Conservation (phyloP, 345 rosid species). For the Hibiscus tridactylites region DNA sequence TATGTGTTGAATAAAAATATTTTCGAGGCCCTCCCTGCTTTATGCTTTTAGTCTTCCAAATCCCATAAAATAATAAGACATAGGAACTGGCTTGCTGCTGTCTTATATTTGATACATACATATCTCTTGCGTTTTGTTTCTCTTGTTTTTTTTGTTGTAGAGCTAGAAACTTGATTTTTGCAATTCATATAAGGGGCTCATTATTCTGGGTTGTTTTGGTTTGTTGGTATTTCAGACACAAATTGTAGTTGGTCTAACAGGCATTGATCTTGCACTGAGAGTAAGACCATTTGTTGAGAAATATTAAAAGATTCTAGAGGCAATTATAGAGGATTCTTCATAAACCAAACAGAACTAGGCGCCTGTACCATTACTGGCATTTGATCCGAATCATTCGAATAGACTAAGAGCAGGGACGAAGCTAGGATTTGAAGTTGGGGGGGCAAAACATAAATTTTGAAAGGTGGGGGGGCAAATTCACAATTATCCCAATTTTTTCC, state of each 20-base stretch:
- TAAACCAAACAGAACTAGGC: slow-evolving; percentile 25
- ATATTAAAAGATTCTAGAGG: slow-evolving; percentile 28
- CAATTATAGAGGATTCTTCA: slow-evolving; percentile 23
- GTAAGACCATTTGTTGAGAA: slow-evolving; percentile 19
- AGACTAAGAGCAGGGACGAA: slow-evolving; percentile 57
- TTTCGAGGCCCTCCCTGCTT: slow-evolving; percentile 22
- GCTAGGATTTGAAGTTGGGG: too few relatives aligned
- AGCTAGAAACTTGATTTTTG: slow-evolving; percentile 32
- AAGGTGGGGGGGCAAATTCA: too few relatives aligned
- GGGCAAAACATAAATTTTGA: too few relatives aligned
- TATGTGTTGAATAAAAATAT: not conserved
- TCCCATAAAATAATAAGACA: slow-evolving; percentile 28
- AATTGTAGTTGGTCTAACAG: slow-evolving; percentile 29
- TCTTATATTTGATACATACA: slow-evolving; percentile 13
- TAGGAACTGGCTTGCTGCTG: slow-evolving; percentile 6
- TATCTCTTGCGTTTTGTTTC: not conserved
- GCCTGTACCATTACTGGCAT: slow-evolving; percentile 41
- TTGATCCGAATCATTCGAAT: slow-evolving; percentile 51
- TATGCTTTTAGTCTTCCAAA: slow-evolving; percentile 27
- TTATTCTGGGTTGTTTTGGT: slow-evolving; percentile 26
- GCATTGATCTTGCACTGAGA: slow-evolving; percentile 29
- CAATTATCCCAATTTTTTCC: too few relatives aligned
- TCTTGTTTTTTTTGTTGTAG: not conserved
- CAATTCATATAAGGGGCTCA: slow-evolving; percentile 19
- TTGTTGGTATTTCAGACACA: slow-evolving; percentile 28